Conservation (phyloP, 2,329 filamentous ascomycete species). For the Fusarium circinatum region DNA sequence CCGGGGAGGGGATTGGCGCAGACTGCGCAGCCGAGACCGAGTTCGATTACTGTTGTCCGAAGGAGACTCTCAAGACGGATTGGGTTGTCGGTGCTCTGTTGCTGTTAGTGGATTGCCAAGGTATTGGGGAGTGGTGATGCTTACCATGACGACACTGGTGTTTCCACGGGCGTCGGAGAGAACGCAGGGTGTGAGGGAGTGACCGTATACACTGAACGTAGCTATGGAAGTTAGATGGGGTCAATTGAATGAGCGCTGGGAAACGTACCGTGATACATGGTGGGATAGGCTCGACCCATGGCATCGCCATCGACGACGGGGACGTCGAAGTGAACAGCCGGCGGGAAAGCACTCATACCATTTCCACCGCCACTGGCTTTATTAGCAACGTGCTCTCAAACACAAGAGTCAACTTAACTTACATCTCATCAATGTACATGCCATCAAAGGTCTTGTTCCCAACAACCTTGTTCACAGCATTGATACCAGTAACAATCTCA, state of each 20-base stretch:
- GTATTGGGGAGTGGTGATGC: background rate
- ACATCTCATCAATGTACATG: conserved; percentile 53
- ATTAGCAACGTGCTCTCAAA: background rate
- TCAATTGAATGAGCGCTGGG: accelerated
- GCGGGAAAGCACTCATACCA: conserved; percentile 50
- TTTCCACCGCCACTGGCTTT: conserved; percentile 51
- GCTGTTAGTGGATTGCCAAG: background rate
- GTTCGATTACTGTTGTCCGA: conserved; percentile 50
- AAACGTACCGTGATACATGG: conserved; percentile 48
- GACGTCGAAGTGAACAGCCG: conserved; percentile 49
- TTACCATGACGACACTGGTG: conserved; percentile 46
- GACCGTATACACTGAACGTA: conserved; percentile 52
- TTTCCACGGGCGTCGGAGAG: conserved; percentile 53
- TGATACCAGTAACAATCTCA: conserved; percentile 52
- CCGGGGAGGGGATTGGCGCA: conserved; percentile 49
- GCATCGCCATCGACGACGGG: conserved; percentile 52
- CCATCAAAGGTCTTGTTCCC: conserved; percentile 48
- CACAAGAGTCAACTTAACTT: background rate
- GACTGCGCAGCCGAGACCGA: conserved; percentile 52
- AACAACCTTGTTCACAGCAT: conserved; percentile 48
- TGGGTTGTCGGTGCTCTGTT: conserved; percentile 49
- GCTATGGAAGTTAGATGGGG: conserved; percentile 29
- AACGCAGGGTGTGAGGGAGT: conserved; percentile 50
- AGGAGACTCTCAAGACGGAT: conserved; percentile 50
- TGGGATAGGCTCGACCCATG: conserved; percentile 54